Conservation (phyloP, 371 early-diverging fungal species). For the Mucor velutinosus region DNA sequence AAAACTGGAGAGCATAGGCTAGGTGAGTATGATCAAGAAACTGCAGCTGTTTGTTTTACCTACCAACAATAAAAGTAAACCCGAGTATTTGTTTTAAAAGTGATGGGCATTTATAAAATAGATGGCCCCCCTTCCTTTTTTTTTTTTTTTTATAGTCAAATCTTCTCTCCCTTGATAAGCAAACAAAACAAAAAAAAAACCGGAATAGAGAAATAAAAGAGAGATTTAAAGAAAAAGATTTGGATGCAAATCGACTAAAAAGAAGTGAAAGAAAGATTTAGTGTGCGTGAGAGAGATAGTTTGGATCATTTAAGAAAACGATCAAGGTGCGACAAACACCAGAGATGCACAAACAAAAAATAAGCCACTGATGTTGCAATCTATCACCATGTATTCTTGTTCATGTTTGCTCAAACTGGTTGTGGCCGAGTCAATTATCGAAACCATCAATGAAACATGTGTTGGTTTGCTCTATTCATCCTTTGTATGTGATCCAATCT, state of each 20-base stretch:
- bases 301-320: background rate
- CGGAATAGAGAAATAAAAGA: background rate
- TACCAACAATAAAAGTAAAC: constrained; percentile 30
- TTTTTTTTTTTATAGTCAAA: background rate
- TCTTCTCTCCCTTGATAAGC: background rate
- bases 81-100: constrained; percentile 20
- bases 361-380: background rate
- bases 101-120: constrained; percentile 9
- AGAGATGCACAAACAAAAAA: background rate
- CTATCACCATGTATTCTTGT: background rate
- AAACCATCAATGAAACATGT: background rate
- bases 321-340: background rate
- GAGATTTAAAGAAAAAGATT: background rate
- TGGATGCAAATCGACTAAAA: background rate
- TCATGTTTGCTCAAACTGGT: background rate
- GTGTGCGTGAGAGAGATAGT: background rate
- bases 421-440: background rate
- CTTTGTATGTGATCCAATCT: background rate
- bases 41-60: too few relatives aligned
- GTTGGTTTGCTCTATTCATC: background rate
- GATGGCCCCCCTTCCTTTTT: background rate
- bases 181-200: background rate
- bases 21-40: background rate
- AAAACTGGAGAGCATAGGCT: constrained; percentile 8
- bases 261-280: constrained; percentile 6